Conservation (phyloP, 2,329 filamentous ascomycete genomes). For the Amauroascus verrucosus region DNA sequence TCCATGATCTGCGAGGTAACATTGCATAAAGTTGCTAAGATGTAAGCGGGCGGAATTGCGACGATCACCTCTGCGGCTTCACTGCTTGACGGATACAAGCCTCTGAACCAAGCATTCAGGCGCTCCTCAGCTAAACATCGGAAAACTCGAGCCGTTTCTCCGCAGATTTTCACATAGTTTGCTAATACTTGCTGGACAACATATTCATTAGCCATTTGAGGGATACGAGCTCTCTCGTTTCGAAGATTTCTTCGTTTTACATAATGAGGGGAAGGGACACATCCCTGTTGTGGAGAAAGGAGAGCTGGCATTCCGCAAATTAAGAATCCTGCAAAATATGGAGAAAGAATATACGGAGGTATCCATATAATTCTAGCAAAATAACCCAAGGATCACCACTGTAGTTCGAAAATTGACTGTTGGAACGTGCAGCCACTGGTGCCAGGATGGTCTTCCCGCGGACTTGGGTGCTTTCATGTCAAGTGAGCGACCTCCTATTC, state of each 20-base stretch:
- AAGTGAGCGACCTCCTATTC: too few species aligned
- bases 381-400: not conserved
- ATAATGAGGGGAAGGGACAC: not conserved
- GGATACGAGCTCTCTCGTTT: too few species aligned
- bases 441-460: not conserved
- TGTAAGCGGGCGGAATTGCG: not conserved
- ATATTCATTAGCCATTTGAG: too few species aligned
- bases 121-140: not conserved
- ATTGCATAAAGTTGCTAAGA: conserved; percentile 4
- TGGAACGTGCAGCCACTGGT: not conserved
- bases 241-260: too few species aligned
- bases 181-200: not conserved
- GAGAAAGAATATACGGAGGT: not conserved
- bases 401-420: not conserved
- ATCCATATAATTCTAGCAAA: not conserved
- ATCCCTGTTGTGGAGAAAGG: not conserved
- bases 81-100: conserved; percentile 3
- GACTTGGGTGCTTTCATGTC: not conserved
- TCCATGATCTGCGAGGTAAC: conserved; percentile 2
- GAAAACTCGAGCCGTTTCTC: not conserved
- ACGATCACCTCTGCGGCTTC: not conserved
- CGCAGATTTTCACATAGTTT: not conserved
- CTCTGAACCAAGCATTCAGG: conserved; percentile 7
- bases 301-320: not conserved
- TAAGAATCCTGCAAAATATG: not conserved